These are phyloP conservation scores for Erythrobasidium yunnanense DNA, from an alignment of 768 basidiomycete genomes.

Conservation along the genomic window DNA sequence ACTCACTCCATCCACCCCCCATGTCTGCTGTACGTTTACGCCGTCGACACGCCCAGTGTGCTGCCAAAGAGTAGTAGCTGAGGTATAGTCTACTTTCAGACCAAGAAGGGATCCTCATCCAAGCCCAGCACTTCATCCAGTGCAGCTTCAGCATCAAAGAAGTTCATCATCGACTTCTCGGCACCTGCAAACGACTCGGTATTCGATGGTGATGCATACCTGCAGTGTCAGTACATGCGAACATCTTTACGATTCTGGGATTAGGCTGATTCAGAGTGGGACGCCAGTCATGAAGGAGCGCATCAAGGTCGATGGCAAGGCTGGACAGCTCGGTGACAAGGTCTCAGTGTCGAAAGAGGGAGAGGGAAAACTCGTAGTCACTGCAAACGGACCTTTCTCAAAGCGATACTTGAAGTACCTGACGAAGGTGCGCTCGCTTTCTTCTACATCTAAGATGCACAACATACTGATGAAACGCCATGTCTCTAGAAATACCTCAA, in stretches of 20 bases:
- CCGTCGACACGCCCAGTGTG: neutral
- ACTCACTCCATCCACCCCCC: neutral
- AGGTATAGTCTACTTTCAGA: neutral
- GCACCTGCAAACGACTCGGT: constrained; percentile 56
- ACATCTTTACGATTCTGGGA: no score
- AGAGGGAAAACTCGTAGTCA: constrained; percentile 70
- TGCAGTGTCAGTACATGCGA: constrained; percentile 34
- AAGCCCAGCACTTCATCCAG: constrained; percentile 49
- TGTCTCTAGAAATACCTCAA: constrained; percentile 58
- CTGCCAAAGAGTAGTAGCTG: neutral
- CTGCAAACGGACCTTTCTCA: constrained; percentile 78
- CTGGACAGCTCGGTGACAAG: constrained; percentile 79
- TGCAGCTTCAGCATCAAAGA: constrained; percentile 52
- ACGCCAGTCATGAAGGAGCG: constrained; percentile 73
- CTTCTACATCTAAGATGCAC: neutral
- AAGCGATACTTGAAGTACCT: constrained; percentile 96
- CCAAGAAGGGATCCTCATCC: neutral
- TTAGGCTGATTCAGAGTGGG: no score
- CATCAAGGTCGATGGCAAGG: constrained; percentile 84
- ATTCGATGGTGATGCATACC: constrained; percentile 38
- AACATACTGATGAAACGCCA: neutral
- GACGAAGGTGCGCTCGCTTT: constrained; percentile 66
- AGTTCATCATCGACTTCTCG: constrained; percentile 76
- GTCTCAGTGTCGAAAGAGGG: constrained; percentile 78
- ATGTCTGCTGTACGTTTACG: constrained; percentile 8